Conservation (phyloP, 1,284 basidiomycete species). For the Blastosporella zonata region DNA sequence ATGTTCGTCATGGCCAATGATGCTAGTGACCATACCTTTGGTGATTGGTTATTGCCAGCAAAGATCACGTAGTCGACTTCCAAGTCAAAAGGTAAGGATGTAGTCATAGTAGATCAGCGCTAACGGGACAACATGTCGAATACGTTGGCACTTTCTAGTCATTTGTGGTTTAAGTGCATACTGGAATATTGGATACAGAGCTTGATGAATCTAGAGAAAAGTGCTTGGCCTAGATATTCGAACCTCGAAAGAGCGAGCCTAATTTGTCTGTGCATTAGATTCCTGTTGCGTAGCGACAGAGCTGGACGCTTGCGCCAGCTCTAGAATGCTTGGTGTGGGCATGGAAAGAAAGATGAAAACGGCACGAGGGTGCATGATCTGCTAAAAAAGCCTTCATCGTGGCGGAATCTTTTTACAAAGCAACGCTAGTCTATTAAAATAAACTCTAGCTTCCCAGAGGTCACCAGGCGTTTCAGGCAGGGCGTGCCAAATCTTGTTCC, state of each 20-base stretch:
- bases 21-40: constrained; percentile 14
- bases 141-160: too few species aligned
- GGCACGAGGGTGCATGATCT: too few species aligned
- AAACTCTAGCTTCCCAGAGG: too few species aligned
- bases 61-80: constrained; percentile 17
- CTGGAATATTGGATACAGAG: constrained; percentile 18
- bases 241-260: not conserved
- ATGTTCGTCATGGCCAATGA: too few species aligned
- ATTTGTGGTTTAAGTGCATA: not conserved
- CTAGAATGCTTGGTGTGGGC: too few species aligned
- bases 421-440: too few species aligned
- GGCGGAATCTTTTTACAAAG: too few species aligned
- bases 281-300: not conserved
- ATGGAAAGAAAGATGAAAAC: too few species aligned
- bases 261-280: not conserved
- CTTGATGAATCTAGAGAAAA: constrained; percentile 11
- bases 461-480: too few species aligned
- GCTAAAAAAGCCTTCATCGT: too few species aligned
- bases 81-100: constrained; percentile 14
- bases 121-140: not conserved
- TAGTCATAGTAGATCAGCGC: constrained; percentile 21
- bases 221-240: too few species aligned
- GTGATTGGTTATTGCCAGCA: constrained; percentile 14
- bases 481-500: too few species aligned
- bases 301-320: constrained; percentile 1